Evolutionary conservation across 2,329 filamentous ascomycete species (phyloP), one percentile per base, ranked within the genome.

Genomic region (Phyllosticta citriasiana): DNA sequence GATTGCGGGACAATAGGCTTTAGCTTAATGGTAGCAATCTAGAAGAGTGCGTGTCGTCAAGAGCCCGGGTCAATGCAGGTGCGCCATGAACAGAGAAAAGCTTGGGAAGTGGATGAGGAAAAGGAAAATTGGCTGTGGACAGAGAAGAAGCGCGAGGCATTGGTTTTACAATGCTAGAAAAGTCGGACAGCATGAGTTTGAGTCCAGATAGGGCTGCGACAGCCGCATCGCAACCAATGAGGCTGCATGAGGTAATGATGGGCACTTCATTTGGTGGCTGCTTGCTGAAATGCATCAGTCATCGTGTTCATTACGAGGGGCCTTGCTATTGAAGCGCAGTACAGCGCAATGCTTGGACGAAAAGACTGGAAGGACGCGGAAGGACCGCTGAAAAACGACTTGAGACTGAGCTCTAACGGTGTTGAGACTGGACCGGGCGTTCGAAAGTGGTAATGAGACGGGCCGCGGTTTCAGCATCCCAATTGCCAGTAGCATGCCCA

Each of bases 371-470:
- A n/a, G 40, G 40, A 19, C 40, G 40, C 14, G 14, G 40, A 47
- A 5, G 40, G 14, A 7, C 14, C 16, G 40, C 12, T 47, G 40
- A n/a, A 47, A n/a, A n/a, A 16, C 40, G 40, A 47, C n/a, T 47
- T 60, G 52, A 60, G 53, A 60, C 57, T n/a, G 57, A 60, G 16
- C 30, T 53, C 57, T 55, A 53, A 60, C 57, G 52, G 25, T 55
- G 33, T 53, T 55, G 57, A 60, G 33, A 60, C 57, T 19, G 35
- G 24, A n/a, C 40, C 40, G 40, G 40, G 40, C 40, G 40, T 47
- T 47, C 40, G 40, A 47, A 47, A 47, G 40, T n/a, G 40, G 40
- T 47, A 6, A 47, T 47, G 40, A 16, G 40, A 47, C 40, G 40
- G 40, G 16, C 16, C 40, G 40, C n/a, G 40, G 40, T 47, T 47